These are phyloP conservation scores for Penicillium freii DNA, from an alignment of 2,329 filamentous ascomycete genomes.

Conservation along the genomic window DNA sequence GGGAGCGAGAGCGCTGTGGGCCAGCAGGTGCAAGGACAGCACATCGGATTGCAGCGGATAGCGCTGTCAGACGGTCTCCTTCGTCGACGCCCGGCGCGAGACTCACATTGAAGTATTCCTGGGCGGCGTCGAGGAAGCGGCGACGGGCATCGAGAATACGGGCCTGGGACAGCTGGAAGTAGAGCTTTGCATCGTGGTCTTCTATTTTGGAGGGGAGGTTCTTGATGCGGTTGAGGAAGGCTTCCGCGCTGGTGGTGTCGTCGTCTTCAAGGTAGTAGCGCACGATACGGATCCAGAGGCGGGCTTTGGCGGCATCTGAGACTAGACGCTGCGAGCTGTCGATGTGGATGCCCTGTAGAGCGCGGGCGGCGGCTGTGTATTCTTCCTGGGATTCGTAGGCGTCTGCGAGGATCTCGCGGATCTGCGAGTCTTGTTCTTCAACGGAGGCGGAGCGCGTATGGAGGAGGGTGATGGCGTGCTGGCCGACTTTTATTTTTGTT, in stretches of 20 bases:
- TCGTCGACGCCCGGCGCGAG: conserved; percentile 76
- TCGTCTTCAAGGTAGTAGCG: conserved; percentile 92
- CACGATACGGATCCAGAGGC: conserved; percentile 90
- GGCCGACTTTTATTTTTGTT: conserved; percentile 71
- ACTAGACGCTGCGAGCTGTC: conserved; percentile 85
- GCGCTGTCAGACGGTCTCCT: conserved; percentile 77
- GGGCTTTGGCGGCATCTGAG: conserved; percentile 75
- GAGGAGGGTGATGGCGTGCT: conserved; percentile 68
- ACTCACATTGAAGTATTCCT: conserved; percentile 85
- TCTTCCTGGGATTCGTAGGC: conserved; percentile 82
- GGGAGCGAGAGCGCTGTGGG: conserved; percentile 72
- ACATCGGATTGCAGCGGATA: conserved; percentile 85
- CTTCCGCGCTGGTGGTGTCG: conserved; percentile 79
- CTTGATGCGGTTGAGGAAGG: conserved; percentile 91
- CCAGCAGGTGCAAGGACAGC: conserved; percentile 90
- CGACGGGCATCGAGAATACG: conserved; percentile 89
- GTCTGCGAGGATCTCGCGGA: conserved; percentile 78
- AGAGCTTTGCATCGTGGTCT: conserved; percentile 71
- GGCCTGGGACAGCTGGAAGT: conserved; percentile 89
- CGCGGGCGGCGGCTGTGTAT: conserved; percentile 72
- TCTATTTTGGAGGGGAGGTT: conserved; percentile 76
- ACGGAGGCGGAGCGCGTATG: conserved; percentile 68
- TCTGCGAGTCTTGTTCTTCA: conserved; percentile 76
- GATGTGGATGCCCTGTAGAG: conserved; percentile 78
- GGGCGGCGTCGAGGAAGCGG: conserved; percentile 81